phyloP scores from a whole-genome alignment of 2,329 filamentous ascomycete species.

The Simplicillium aogashimaense region DNA sequence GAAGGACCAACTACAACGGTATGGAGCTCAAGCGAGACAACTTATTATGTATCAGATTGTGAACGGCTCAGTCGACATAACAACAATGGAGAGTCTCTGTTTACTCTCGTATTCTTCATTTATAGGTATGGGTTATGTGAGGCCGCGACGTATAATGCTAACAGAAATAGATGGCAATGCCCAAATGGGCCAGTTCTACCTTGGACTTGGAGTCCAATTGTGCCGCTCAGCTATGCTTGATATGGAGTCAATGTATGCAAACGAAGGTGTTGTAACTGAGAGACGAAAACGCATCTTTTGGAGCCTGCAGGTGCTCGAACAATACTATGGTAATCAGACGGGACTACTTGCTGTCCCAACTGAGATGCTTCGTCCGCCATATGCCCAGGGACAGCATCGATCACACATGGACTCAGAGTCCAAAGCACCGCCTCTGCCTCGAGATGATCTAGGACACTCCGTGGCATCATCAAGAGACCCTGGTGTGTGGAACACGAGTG shows the following conservation, averaged over 20 bases:
- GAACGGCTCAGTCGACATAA: slow-evolving; percentile 36
- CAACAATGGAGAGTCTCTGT: slow-evolving; percentile 40
- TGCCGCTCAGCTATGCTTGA: slow-evolving; percentile 40
- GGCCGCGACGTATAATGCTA: not conserved
- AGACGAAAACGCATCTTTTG: slow-evolving; percentile 40
- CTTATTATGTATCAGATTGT: slow-evolving; percentile 38
- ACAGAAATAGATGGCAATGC: slow-evolving; percentile 32
- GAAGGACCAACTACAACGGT: slow-evolving; percentile 20
- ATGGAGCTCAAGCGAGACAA: slow-evolving; percentile 28
- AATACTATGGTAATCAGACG: slow-evolving; percentile 36
- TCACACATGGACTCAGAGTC: slow-evolving; percentile 16
- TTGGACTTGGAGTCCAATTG: slow-evolving; percentile 38
- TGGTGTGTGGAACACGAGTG: slow-evolving; percentile 39
- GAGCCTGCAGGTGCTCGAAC: slow-evolving; percentile 39
- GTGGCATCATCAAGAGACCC: slow-evolving; percentile 26
- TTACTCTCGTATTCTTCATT: slow-evolving; percentile 38
- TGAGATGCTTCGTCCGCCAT: slow-evolving; percentile 28
- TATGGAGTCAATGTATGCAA: slow-evolving; percentile 25
- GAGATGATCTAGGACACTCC: slow-evolving; percentile 28
- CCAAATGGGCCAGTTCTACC: slow-evolving; percentile 38
- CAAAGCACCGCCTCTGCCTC: slow-evolving; percentile 29
- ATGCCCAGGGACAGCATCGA: slow-evolving; percentile 13
- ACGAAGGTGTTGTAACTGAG: slow-evolving; percentile 24
- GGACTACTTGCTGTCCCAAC: slow-evolving; percentile 30
- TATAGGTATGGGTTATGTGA: slow-evolving; percentile 25